phyloP scores from a whole-genome alignment of 176 grass and related monocot species.

The Eleusine indica region DNA sequence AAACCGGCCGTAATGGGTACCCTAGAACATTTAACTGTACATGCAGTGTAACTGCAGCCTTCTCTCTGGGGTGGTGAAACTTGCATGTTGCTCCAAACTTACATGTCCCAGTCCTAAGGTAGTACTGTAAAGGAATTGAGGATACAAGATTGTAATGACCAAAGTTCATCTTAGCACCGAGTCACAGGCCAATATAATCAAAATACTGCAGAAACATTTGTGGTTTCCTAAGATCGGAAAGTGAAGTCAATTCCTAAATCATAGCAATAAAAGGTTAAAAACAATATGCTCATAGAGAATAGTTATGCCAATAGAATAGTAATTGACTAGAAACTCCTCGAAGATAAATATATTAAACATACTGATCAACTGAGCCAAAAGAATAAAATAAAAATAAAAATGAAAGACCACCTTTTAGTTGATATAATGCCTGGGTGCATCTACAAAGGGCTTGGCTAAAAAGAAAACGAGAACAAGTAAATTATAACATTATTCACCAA shows the following conservation, averaged over 20 bases:
- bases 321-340: no score
- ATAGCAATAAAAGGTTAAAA: background rate
- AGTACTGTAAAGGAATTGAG: constrained; percentile 56
- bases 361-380: background rate
- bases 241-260: background rate
- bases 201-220: constrained; percentile 26
- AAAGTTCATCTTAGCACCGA: background rate
- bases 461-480: background rate
- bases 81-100: constrained; percentile 90
- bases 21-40: constrained; percentile 73
- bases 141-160: constrained; percentile 19
- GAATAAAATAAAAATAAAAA: background rate
- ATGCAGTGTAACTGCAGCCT: constrained; percentile 58
- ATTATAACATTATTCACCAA: background rate
- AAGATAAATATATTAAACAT: background rate
- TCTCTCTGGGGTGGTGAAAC: constrained; percentile 81
- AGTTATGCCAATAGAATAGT: background rate
- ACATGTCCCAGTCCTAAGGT: constrained; percentile 80
- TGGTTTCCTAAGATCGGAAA: background rate
- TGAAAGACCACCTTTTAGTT: background rate
- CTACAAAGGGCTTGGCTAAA: background rate
- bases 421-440: background rate
- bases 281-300: background rate
- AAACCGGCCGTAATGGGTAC: constrained; percentile 71
- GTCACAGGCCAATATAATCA: constrained; percentile 11